These are phyloP conservation scores for Penicillium sp. DNA, from an alignment of 2,329 filamentous ascomycete species.

Conservation along the genomic window DNA sequence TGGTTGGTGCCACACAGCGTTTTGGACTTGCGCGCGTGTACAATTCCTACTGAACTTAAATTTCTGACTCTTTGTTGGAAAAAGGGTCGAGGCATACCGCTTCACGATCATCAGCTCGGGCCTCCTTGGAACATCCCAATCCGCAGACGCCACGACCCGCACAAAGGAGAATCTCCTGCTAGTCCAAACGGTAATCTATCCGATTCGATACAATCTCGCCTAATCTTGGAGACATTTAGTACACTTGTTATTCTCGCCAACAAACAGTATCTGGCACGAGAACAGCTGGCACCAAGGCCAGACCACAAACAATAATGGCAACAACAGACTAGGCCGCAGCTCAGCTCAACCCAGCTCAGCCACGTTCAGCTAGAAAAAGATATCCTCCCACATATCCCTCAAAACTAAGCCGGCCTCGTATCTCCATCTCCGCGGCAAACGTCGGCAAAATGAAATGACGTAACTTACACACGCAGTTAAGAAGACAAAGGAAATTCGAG, in stretches of 20 bases:
- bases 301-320: no score
- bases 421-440: background rate
- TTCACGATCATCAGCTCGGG: background rate
- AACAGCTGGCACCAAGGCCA: no score
- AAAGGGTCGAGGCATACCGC: background rate
- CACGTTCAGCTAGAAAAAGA: background rate
- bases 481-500: no score
- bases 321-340: no score
- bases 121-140: background rate
- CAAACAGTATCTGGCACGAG: no score
- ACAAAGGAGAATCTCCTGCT: background rate
- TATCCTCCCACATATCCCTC: background rate
- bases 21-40: no score
- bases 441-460: background rate
- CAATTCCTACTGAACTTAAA: background rate
- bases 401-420: background rate
- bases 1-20: background rate
- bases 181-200: background rate
- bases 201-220: background rate
- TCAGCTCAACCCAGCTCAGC: no score
- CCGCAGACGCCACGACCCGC: background rate
- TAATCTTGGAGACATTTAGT: background rate
- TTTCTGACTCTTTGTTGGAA: background rate
- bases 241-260: no score
- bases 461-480: background rate